Percentiles rank a stretch among this genome's conserved stretches.
Conservation (phyloP, 1,284 basidiomycete genomes). For the Malassezia sympodialis region DNA sequence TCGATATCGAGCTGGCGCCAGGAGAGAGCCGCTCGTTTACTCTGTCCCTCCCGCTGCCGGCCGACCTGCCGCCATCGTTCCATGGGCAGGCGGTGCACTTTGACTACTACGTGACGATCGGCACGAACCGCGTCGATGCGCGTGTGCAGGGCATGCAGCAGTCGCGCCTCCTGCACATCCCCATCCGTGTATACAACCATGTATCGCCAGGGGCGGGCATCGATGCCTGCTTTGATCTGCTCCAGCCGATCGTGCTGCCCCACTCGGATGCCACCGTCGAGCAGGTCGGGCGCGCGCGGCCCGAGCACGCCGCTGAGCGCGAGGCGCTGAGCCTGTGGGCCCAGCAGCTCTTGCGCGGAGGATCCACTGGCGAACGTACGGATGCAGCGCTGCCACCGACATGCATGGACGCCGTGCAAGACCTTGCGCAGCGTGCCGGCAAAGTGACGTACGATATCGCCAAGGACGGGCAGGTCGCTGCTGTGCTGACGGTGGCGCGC, state of each 20-base stretch:
- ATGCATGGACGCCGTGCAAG: conserved; percentile 80
- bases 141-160: conserved; percentile 48
- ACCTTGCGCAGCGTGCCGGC: conserved; percentile 72
- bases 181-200: conserved; percentile 74
- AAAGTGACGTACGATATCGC: conserved; percentile 53
- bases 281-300: background rate
- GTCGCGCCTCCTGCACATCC: conserved; percentile 74
- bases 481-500: conserved; percentile 38
- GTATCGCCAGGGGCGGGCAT: conserved; percentile 51
- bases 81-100: conserved; percentile 72
- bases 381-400: conserved; percentile 47
- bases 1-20: conserved; percentile 65
- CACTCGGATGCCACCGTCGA: conserved; percentile 41
- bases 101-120: conserved; percentile 76
- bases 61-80: conserved; percentile 77
- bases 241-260: conserved; percentile 49
- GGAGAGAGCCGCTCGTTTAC: conserved; percentile 64
- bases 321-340: background rate
- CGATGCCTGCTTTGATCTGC: conserved; percentile 49
- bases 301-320: background rate
- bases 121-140: conserved; percentile 58
- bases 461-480: conserved; percentile 42
- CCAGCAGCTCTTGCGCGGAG: background rate
- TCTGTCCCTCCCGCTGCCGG: conserved; percentile 49
- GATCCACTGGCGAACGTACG: conserved; percentile 1